A percentile compares a stretch with the other conserved stretches of the same genome.
Evolutionary conservation across 2,329 filamentous ascomycete genomes (phyloP).

Genomic region (Paraphoma chrysanthemicola): DNA sequence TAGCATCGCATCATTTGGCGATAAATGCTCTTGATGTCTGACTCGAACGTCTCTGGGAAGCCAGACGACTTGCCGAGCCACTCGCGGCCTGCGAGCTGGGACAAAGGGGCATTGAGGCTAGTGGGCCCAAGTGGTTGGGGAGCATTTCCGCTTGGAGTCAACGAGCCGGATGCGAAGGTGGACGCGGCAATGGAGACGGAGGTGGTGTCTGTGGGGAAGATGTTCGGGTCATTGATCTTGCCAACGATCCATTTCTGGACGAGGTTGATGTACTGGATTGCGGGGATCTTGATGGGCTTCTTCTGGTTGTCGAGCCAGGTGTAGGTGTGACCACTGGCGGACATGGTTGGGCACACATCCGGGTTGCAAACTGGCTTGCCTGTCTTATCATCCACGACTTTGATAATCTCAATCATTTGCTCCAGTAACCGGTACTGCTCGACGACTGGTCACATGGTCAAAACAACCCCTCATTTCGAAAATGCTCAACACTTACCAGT

Average conservation of each 20-base stretch:
- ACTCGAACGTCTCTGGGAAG: conserved; percentile 60
- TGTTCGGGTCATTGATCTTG: conserved; percentile 87
- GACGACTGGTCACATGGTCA: conserved; percentile 68
- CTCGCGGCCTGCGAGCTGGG: conserved; percentile 69
- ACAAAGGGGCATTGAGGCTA: conserved; percentile 61
- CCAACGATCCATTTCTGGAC: conserved; percentile 98
- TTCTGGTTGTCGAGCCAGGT: conserved; percentile 92
- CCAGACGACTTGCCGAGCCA: conserved; percentile 94
- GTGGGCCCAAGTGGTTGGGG: conserved; percentile 56
- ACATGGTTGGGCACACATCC: conserved; percentile 87
- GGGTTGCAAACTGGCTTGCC: conserved; percentile 83
- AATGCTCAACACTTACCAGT: conserved; percentile 66
- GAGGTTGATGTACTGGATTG: conserved; percentile 90
- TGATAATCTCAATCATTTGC: conserved; percentile 87
- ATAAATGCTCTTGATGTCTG: conserved; percentile 78
- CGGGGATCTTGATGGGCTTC: conserved; percentile 89
- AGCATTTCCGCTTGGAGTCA: conserved; percentile 50
- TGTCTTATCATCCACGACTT: conserved; percentile 80
- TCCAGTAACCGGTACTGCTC: conserved; percentile 90
- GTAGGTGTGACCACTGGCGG: conserved; percentile 91
- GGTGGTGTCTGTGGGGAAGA: conserved; percentile 87
- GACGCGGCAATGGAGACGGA: conserved; percentile 70
- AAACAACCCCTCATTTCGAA: conserved; percentile 5
- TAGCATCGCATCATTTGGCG: conserved; percentile 64
- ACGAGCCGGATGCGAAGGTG: conserved; percentile 62